Percentiles rank a stretch among this genome's conserved stretches.
These are phyloP conservation scores for Camellia sinensis DNA, from an alignment of 148 eudicot genomes.

Conservation along the genomic window DNA sequence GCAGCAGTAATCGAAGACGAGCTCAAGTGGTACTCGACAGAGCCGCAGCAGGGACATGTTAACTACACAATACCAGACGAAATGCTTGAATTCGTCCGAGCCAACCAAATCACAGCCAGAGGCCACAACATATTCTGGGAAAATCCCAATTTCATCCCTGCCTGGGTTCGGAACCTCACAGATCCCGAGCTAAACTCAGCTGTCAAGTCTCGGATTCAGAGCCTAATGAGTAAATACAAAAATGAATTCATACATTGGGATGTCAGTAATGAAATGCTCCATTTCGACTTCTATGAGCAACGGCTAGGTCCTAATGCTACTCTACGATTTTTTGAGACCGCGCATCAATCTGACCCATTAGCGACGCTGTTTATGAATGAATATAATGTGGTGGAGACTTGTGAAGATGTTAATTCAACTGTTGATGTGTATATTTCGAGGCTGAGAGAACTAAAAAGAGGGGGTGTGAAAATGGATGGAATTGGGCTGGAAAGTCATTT, in stretches of 20 bases:
- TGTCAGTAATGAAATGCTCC: constrained; percentile 76
- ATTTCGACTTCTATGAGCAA: constrained; percentile 60
- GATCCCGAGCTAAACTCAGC: constrained; percentile 38
- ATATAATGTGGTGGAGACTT: constrained; percentile 71
- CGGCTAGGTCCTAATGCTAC: constrained; percentile 63
- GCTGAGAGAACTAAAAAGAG: constrained; percentile 47
- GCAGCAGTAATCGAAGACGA: constrained; percentile 84
- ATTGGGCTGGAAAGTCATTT: constrained; percentile 70
- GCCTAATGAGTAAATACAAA: constrained; percentile 50
- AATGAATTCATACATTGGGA: constrained; percentile 79
- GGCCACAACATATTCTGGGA: constrained; percentile 96
- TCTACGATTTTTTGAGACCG: constrained; percentile 42
- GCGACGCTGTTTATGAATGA: constrained; percentile 73
- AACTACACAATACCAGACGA: constrained; percentile 66
- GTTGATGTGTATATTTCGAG: constrained; percentile 52
- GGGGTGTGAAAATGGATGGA: constrained; percentile 50
- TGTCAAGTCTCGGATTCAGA: constrained; percentile 44
- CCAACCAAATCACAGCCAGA: constrained; percentile 52
- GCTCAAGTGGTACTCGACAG: constrained; percentile 77
- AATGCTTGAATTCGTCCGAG: constrained; percentile 58
- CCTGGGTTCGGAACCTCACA: constrained; percentile 53
- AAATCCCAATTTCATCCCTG: constrained; percentile 44
- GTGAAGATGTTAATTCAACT: constrained; percentile 47
- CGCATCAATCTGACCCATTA: constrained; percentile 53
- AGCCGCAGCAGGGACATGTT: constrained; percentile 41